Evolutionary conservation across 164 flowering plant species (phyloP).

Genomic region (Litsea cubeba): DNA sequence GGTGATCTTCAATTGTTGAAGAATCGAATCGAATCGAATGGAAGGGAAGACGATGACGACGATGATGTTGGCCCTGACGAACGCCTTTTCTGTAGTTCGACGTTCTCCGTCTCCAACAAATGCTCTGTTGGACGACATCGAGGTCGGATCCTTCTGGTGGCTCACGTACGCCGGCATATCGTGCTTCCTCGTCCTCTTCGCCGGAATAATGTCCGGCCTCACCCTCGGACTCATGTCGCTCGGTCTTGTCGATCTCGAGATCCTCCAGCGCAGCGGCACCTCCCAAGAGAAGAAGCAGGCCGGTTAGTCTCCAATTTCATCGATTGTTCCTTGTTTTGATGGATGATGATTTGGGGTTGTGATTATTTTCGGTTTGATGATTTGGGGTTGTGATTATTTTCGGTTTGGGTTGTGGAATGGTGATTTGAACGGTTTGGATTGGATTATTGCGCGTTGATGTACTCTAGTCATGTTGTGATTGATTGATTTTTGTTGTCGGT

Average conservation of each 20-base stretch:
- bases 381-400: background rate
- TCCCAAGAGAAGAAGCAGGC: slow-evolving; percentile 46
- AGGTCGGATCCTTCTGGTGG: slow-evolving; percentile 33
- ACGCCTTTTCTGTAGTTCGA: background rate
- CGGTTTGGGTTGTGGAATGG: background rate
- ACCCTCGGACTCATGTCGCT: slow-evolving; percentile 47
- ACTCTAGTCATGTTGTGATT: too few relatives aligned
- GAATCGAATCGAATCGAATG: background rate
- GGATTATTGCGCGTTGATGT: too few relatives aligned
- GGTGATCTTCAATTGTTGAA: too few relatives aligned
- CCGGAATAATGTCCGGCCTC: slow-evolving; percentile 49
- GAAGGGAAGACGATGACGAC: background rate
- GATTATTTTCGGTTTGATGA: background rate
- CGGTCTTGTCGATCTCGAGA: slow-evolving; percentile 48
- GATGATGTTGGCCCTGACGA: background rate
- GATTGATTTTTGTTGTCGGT: too few relatives aligned
- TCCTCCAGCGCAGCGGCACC: slow-evolving; percentile 40
- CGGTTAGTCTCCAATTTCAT: slow-evolving; percentile 16
- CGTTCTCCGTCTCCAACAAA: slow-evolving; percentile 21
- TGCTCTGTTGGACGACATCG: slow-evolving; percentile 12
- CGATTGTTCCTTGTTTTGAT: background rate
- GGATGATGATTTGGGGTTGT: background rate
- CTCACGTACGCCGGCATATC: slow-evolving; percentile 32
- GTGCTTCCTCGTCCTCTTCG: slow-evolving; percentile 37
- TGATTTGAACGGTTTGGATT: background rate